phyloP scores from a whole-genome alignment of 441 rosid species.

The Eugenia klotzschiana region DNA sequence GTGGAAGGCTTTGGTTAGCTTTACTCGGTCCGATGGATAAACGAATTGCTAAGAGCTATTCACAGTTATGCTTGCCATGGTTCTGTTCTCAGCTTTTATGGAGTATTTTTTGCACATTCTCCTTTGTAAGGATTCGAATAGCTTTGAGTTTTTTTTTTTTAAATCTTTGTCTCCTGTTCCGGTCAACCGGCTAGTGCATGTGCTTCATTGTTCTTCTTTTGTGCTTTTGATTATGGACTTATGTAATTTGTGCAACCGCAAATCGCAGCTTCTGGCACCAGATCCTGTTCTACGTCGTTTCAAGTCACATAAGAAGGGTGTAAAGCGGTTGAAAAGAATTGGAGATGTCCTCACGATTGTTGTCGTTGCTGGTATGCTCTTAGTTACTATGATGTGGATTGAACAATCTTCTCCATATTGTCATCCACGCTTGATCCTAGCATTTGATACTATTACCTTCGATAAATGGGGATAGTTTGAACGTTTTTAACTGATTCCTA shows the following conservation, averaged over 20 bases:
- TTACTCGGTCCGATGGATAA: not conserved
- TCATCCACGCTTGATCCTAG: not conserved
- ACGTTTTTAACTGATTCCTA: not conserved
- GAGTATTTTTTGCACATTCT: not conserved
- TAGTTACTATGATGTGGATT: not conserved
- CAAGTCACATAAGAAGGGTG: conserved; percentile 65
- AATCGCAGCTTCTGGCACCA: conserved; percentile 64
- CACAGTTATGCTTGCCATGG: not conserved
- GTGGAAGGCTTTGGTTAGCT: not conserved
- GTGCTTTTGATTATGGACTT: not conserved
- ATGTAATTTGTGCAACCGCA: not conserved
- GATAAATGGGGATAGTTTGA: not conserved
- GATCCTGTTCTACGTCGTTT: conserved; percentile 52
- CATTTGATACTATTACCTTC: not conserved
- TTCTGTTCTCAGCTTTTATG: not conserved
- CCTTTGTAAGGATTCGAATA: not conserved
- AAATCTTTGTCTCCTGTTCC: not conserved
- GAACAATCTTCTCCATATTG: not conserved
- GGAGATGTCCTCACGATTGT: conserved; percentile 69
- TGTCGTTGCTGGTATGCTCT: conserved; percentile 59
- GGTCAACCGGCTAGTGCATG: fast-evolving
- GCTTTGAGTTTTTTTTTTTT: not conserved
- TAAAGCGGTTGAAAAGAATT: conserved; percentile 33
- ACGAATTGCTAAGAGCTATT: not conserved
- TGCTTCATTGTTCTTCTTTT: not conserved